Conservation (phyloP, 768 basidiomycete genomes). For the Amanita pallidorosea region DNA sequence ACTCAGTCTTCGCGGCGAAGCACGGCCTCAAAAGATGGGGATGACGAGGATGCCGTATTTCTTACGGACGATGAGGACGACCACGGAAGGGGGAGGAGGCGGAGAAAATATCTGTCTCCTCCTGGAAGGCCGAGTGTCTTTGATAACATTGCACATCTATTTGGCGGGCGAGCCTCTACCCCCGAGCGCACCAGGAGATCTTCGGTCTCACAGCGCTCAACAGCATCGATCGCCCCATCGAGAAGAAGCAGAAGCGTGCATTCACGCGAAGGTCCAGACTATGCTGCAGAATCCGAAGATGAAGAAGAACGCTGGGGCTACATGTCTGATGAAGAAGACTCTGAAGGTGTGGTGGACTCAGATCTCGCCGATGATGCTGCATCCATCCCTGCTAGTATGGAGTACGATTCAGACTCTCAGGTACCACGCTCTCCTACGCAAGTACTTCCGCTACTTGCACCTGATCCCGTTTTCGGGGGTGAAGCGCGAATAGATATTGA, state of each 20-base stretch:
- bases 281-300: slow-evolving; percentile 44
- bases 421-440: slow-evolving; percentile 38
- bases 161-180: slow-evolving; percentile 34
- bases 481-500: slow-evolving; percentile 81
- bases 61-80: slow-evolving; percentile 16
- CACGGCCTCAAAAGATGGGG: slow-evolving; percentile 22
- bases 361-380: slow-evolving; percentile 25
- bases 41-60: slow-evolving; percentile 19
- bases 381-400: slow-evolving; percentile 48
- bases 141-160: slow-evolving; percentile 58
- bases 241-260: slow-evolving; percentile 32
- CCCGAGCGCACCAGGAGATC: slow-evolving; percentile 34
- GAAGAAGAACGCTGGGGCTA: slow-evolving; percentile 85
- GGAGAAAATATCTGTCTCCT: slow-evolving; percentile 23
- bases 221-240: slow-evolving; percentile 37
- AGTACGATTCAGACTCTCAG: slow-evolving; percentile 62
- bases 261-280: slow-evolving; percentile 43
- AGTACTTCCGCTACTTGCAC: slow-evolving; percentile 55
- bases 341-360: slow-evolving; percentile 17
- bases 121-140: slow-evolving; percentile 37
- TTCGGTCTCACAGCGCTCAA: slow-evolving; percentile 51
- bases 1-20: slow-evolving; percentile 33
- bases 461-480: slow-evolving; percentile 76
- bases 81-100: slow-evolving; percentile 15
- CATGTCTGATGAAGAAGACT: slow-evolving; percentile 74